Percentiles rank a stretch among this genome's conserved stretches.
These are phyloP conservation scores for Psilocybe cubensis DNA, from an alignment of 768 basidiomycete genomes.

Conservation along the genomic window DNA sequence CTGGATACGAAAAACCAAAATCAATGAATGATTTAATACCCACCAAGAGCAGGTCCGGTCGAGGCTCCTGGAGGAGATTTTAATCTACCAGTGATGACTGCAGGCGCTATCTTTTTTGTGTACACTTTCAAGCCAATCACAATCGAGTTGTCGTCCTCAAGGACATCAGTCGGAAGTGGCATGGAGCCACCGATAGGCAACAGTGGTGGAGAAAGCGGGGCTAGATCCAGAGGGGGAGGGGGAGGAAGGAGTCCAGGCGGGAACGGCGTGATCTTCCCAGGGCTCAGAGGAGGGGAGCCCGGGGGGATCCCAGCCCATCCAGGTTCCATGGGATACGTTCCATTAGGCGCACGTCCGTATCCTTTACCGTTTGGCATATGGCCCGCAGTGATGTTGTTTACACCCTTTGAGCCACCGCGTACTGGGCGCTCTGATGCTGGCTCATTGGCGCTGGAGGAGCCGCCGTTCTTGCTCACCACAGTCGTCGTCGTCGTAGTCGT, in stretches of 20 bases:
- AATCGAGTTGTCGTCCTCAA: conserved; percentile 31
- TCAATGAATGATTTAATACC: neutral
- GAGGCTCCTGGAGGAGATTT: conserved; percentile 3
- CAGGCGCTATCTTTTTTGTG: conserved; percentile 25
- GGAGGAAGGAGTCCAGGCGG: neutral
- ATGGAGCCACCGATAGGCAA: conserved; percentile 5
- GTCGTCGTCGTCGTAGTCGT: conserved; percentile 28
- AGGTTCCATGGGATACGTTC: conserved; percentile 8
- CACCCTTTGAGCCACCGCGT: neutral
- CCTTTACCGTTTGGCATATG: conserved; percentile 8
- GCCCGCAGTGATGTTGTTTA: conserved; percentile 14
- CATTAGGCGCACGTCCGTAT: neutral
- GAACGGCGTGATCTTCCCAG: conserved; percentile 1
- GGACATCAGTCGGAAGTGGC: conserved; percentile 12
- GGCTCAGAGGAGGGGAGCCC: conserved; percentile 5
- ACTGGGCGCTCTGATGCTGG: neutral
- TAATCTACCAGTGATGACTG: conserved; percentile 26
- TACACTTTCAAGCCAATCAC: conserved; percentile 31
- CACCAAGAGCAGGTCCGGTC: neutral
- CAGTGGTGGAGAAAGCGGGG: conserved; percentile 11
- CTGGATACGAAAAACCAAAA: too few relatives aligned
- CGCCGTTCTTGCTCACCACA: conserved; percentile 23
- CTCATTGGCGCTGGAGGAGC: conserved; percentile 1
- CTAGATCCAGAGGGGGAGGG: conserved; percentile 13
- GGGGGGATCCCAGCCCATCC: conserved; percentile 14